phyloP scores from a whole-genome alignment of 2,329 filamentous ascomycete species.

The Colletotrichum godetiae region DNA sequence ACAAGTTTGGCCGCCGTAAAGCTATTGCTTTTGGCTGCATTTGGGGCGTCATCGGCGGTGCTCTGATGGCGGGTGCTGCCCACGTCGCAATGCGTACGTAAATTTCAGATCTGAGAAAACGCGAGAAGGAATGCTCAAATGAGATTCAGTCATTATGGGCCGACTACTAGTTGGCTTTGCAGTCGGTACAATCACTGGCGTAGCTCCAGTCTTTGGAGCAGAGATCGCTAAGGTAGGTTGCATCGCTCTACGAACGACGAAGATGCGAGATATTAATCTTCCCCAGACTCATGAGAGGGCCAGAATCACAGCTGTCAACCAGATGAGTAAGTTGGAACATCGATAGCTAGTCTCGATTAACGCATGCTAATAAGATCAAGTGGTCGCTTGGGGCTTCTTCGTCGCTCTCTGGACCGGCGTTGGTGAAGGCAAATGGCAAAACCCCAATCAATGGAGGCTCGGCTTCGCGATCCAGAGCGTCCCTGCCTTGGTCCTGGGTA shows the following conservation, averaged over 20 bases:
- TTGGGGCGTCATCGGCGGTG: conserved; percentile 52
- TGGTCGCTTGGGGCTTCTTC: conserved; percentile 56
- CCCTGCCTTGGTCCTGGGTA: conserved; percentile 47
- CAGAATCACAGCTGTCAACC: conserved; percentile 52
- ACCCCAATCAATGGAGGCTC: conserved; percentile 51
- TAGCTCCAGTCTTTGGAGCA: conserved; percentile 53
- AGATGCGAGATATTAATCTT: background rate
- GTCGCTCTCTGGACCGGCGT: conserved; percentile 53
- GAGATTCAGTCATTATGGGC: conserved; percentile 47
- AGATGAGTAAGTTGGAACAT: conserved; percentile 48
- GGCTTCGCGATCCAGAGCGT: conserved; percentile 51
- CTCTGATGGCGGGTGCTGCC: conserved; percentile 52
- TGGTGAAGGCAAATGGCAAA: conserved; percentile 51
- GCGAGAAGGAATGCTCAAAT: background rate
- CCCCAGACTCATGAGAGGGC: conserved; percentile 49
- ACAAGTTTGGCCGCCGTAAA: conserved; percentile 49
- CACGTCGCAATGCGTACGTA: conserved; percentile 52
- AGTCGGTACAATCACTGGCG: conserved; percentile 53
- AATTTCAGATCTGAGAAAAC: too few species aligned
- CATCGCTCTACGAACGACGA: too few species aligned
- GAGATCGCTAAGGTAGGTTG: conserved; percentile 51
- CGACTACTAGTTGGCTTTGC: conserved; percentile 52
- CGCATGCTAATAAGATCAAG: conserved; percentile 33
- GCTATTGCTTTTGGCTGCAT: conserved; percentile 54
- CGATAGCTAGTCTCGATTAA: accelerated